Conservation (phyloP, 2,329 filamentous ascomycete genomes). For the Clarireedia homoeocarpa region DNA sequence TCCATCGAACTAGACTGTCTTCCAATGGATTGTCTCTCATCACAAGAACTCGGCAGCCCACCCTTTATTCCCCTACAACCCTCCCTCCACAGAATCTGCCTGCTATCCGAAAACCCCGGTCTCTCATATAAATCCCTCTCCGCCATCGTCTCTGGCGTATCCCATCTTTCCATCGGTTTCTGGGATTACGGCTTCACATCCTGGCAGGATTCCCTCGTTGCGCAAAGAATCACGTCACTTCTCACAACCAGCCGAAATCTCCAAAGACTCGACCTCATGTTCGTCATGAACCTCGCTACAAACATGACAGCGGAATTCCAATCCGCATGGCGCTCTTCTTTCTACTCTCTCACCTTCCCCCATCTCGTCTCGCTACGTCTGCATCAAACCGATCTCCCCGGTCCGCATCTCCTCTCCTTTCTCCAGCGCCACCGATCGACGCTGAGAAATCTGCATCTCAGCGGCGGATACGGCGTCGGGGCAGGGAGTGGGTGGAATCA, state of each 20-base stretch:
- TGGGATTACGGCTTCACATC: constrained; percentile 8
- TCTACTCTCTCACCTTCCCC: constrained; percentile 3
- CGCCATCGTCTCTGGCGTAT: neutral
- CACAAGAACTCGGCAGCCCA: neutral
- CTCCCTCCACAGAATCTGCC: neutral
- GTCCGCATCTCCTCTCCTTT: neutral
- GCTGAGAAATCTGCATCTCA: neutral
- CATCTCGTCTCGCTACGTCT: constrained; percentile 3
- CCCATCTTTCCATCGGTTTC: constrained; percentile 5
- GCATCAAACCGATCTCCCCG: constrained; percentile 5
- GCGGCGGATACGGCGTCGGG: constrained; percentile 1
- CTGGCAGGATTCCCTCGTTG: constrained; percentile 1
- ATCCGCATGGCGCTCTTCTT: neutral
- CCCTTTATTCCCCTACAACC: constrained; percentile 4
- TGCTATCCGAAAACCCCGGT: neutral
- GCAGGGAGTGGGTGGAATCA: constrained; percentile 3
- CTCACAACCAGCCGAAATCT: neutral
- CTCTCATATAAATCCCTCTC: constrained; percentile 3
- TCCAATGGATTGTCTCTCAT: constrained; percentile 6
- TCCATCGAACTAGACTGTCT: constrained; percentile 3
- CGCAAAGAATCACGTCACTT: neutral
- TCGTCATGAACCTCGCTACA: constrained; percentile 5
- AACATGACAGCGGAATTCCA: constrained; percentile 6
- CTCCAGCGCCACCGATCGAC: neutral
- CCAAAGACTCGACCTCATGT: constrained; percentile 5